Conservation (phyloP, 805 yeast genomes). For the Pichia paraexigua region DNA sequence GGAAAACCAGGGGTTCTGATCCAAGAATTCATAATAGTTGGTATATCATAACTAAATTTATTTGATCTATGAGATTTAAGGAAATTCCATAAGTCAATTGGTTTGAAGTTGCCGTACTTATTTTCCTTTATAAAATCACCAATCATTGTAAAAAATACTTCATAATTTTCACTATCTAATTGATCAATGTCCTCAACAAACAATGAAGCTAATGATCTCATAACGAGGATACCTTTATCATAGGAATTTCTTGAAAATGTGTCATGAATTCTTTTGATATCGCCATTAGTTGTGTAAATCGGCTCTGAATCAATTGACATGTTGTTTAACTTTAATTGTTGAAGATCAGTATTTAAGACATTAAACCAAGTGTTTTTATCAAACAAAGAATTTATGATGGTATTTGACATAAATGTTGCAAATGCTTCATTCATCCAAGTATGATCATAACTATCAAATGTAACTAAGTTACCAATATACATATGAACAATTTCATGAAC, state of each 20-base stretch:
- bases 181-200: slow-evolving; percentile 28
- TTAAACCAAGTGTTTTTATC: slow-evolving; percentile 28
- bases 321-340: slow-evolving; percentile 26
- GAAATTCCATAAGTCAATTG: slow-evolving; percentile 46
- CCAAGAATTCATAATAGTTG: slow-evolving; percentile 53
- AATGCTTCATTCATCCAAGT: slow-evolving; percentile 74
- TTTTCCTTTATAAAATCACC: slow-evolving; percentile 31
- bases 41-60: slow-evolving; percentile 33
- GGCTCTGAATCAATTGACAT: slow-evolving; percentile 30
- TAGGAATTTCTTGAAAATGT: slow-evolving; percentile 46
- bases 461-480: slow-evolving; percentile 65
- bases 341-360: slow-evolving; percentile 22
- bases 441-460: slow-evolving; percentile 60
- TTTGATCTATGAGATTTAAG: slow-evolving; percentile 23
- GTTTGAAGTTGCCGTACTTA: slow-evolving; percentile 35
- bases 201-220: slow-evolving; percentile 44
- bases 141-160: slow-evolving; percentile 26
- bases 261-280: slow-evolving; percentile 32
- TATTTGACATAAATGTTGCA: slow-evolving; percentile 61
- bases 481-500: slow-evolving; percentile 74
- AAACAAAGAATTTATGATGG: slow-evolving; percentile 25
- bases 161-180: slow-evolving; percentile 24
- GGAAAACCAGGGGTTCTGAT: slow-evolving; percentile 58
- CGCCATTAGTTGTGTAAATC: slow-evolving; percentile 31
- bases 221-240: slow-evolving; percentile 50